These are phyloP conservation scores for Solanum dulcamara DNA, from an alignment of 257 asterid species.

Conservation along the genomic window DNA sequence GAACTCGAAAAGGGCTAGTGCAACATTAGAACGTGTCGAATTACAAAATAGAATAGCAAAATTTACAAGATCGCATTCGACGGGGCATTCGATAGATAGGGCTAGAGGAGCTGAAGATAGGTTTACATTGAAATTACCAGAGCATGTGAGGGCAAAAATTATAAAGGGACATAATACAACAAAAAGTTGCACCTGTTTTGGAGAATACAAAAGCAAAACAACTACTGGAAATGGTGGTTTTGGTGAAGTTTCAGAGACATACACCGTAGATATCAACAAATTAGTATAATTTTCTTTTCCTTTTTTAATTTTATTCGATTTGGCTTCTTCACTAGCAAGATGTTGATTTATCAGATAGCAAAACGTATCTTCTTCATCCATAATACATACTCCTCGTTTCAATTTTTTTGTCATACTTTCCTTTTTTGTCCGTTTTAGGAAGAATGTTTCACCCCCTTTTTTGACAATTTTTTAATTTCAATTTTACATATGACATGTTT, in stretches of 20 bases:
- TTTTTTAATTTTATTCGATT: no score
- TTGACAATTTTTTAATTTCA: no score
- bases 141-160: conserved; percentile 41
- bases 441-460: no score
- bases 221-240: conserved; percentile 9
- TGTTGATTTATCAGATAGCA: not conserved
- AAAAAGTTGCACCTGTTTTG: conserved; percentile 52
- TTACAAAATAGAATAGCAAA: conserved; percentile 3
- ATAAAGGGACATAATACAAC: conserved; percentile 41
- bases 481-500: no score
- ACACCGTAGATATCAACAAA: conserved; percentile 8
- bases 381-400: no score
- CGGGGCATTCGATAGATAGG: conserved; percentile 63
- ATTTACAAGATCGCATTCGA: conserved; percentile 58
- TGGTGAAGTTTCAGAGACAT: conserved; percentile 21
- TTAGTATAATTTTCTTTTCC: not conserved
- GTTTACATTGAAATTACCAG: conserved; percentile 60
- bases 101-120: conserved; percentile 34
- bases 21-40: not conserved
- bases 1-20: not conserved
- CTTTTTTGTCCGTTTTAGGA: no score
- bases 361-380: not conserved
- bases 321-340: not conserved
- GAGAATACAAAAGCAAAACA: conserved; percentile 23
- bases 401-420: no score